These are phyloP conservation scores for Rhodofomes roseus DNA, from an alignment of 1,284 basidiomycete species.

Conservation along the genomic window DNA sequence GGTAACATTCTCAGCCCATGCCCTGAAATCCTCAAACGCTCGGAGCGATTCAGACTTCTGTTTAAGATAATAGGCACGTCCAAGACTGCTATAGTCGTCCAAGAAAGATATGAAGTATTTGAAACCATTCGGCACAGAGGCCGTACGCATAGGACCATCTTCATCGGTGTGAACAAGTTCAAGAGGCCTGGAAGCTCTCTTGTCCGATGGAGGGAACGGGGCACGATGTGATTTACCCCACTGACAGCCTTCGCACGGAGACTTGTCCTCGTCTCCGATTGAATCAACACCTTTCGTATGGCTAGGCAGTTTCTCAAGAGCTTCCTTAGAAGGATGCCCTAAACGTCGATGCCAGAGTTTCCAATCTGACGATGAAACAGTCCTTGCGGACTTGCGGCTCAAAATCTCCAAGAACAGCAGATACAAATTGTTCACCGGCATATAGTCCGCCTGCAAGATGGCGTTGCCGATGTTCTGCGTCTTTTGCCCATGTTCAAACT, in stretches of 20 bases:
- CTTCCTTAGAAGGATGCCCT: not conserved
- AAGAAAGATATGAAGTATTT: not conserved
- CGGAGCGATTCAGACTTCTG: not conserved
- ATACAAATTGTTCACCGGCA: not conserved
- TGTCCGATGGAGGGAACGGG: not conserved
- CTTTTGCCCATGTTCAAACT: too few relatives aligned
- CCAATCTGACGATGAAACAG: not conserved
- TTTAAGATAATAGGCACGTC: not conserved
- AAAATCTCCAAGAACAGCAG: not conserved
- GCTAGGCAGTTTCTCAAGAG: not conserved
- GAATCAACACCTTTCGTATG: not conserved
- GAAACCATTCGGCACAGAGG: not conserved
- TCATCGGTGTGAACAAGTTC: not conserved
- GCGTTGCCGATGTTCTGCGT: not conserved
- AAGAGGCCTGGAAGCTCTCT: not conserved
- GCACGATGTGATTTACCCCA: not conserved
- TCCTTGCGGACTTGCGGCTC: not conserved
- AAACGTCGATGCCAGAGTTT: not conserved
- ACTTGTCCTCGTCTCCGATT: not conserved
- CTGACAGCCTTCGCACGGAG: not conserved
- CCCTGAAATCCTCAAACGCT: not conserved
- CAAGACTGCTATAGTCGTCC: not conserved
- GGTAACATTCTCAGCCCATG: not conserved
- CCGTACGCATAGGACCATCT: not conserved
- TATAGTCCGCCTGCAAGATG: not conserved